These are phyloP conservation scores for Candida anglica DNA, from an alignment of 805 yeast genomes.

Conservation along the genomic window DNA sequence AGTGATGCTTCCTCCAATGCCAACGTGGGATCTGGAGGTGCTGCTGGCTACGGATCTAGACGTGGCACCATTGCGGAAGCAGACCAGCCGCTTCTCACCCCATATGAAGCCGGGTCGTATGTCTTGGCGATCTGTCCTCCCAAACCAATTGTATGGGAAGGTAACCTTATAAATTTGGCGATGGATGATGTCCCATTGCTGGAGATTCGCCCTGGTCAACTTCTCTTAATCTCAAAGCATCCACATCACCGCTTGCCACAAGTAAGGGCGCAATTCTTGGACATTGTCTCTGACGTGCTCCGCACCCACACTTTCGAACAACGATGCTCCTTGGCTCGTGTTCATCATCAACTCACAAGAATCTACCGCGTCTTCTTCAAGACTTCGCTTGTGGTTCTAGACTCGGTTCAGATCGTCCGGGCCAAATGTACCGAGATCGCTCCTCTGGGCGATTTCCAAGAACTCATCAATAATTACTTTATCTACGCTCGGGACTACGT, in stretches of 20 bases:
- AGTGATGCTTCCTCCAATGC: slow-evolving; percentile 13
- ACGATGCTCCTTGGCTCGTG: slow-evolving; percentile 66
- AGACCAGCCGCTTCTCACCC: too few species aligned
- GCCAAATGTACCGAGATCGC: slow-evolving; percentile 51
- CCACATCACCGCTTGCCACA: slow-evolving; percentile 54
- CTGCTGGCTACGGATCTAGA: slow-evolving; percentile 14
- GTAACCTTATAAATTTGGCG: slow-evolving; percentile 58
- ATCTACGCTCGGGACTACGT: slow-evolving; percentile 80
- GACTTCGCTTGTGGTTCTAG: slow-evolving; percentile 62
- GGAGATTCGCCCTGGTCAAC: slow-evolving; percentile 64
- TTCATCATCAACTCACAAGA: slow-evolving; percentile 67
- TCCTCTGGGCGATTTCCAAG: slow-evolving; percentile 60
- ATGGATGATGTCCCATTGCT: slow-evolving; percentile 45
- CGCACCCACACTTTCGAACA: slow-evolving; percentile 49
- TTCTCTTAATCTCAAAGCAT: slow-evolving; percentile 66
- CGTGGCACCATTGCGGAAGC: slow-evolving; percentile 7
- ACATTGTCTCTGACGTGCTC: slow-evolving; percentile 52
- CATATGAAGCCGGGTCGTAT: slow-evolving; percentile 47
- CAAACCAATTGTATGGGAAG: slow-evolving; percentile 90
- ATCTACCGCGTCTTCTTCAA: slow-evolving; percentile 65
- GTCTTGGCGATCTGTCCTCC: slow-evolving; percentile 71
- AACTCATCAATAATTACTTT: slow-evolving; percentile 68
- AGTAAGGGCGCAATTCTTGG: slow-evolving; percentile 54
- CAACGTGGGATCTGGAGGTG: slow-evolving; percentile 9
- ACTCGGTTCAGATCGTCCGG: slow-evolving; percentile 49